Percentiles rank a stretch among this genome's conserved stretches.
These are phyloP conservation scores for Globisporangium mamillatum DNA, from an alignment of 352 stramenopile species.

Conservation along the genomic window DNA sequence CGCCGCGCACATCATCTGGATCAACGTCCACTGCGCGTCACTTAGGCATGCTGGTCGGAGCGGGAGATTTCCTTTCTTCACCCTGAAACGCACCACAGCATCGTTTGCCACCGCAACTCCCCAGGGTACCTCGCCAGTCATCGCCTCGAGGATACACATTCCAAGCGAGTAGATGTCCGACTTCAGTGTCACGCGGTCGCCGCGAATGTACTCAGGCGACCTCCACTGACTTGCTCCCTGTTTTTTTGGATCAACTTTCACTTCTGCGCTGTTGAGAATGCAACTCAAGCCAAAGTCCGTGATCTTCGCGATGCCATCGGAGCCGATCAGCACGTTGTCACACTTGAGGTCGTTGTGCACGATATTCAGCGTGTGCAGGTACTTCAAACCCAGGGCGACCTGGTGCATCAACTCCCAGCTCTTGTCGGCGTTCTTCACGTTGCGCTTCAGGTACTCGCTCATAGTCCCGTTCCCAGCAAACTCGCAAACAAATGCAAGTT, in stretches of 20 bases:
- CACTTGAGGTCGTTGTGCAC: conserved; percentile 13
- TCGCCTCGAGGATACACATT: not conserved
- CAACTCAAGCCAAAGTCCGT: conserved; percentile 12
- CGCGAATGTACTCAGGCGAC: not conserved
- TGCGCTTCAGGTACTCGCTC: not conserved
- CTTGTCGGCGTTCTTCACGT: too few relatives aligned
- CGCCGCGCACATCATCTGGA: conserved; percentile 3
- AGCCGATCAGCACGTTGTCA: conserved; percentile 2
- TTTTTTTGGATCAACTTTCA: not conserved
- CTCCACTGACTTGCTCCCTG: not conserved
- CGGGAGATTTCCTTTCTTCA: not conserved
- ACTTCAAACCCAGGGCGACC: not conserved
- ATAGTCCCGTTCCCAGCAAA: conserved; percentile 3
- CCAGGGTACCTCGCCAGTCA: conserved; percentile 20
- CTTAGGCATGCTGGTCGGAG: not conserved
- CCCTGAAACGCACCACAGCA: not conserved
- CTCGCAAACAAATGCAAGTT: conserved; percentile 21
- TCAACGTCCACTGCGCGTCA: not conserved
- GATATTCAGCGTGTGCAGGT: not conserved
- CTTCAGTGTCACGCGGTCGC: not conserved
- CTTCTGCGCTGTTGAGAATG: conserved; percentile 8
- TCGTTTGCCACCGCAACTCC: not conserved
- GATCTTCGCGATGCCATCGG: not conserved
- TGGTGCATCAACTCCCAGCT: conserved; percentile 2
- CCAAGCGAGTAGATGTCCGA: not conserved